Evolutionary conservation across 495 filamentous ascomycete species (phyloP).

Genomic region (Trichoderma erinaceum): DNA sequence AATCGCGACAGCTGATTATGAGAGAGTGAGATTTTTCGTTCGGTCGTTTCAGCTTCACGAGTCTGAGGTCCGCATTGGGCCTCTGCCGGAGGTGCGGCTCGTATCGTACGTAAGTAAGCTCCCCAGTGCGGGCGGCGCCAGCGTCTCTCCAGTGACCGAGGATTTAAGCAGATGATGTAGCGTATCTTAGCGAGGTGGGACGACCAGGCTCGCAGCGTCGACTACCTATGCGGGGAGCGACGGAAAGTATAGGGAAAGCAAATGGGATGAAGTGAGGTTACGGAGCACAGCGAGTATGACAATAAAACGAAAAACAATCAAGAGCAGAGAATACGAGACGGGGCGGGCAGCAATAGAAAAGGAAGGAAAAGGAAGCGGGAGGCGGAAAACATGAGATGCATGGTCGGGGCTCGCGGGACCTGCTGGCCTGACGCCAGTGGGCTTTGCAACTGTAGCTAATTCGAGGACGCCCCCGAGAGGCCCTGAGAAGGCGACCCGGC

Average conservation of each 20-base stretch:
- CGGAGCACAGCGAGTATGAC: not conserved
- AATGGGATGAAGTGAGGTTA: not conserved
- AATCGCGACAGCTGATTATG: not conserved
- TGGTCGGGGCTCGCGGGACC: not conserved
- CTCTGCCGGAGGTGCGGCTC: not conserved
- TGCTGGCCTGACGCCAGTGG: not conserved
- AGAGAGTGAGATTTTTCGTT: not conserved
- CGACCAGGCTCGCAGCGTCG: not conserved
- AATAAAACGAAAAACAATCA: not conserved
- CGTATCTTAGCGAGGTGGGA: slow-evolving; percentile 9
- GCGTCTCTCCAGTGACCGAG: slow-evolving; percentile 13
- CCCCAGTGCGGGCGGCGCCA: slow-evolving; percentile 7
- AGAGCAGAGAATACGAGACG: not conserved
- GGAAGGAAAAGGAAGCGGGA: not conserved
- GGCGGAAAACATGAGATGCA: not conserved
- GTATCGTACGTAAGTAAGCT: not conserved
- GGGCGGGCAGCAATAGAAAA: not conserved
- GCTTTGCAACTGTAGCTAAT: not conserved
- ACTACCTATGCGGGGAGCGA: not conserved
- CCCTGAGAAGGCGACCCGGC: not conserved
- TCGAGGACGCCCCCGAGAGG: not conserved
- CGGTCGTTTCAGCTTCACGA: not conserved
- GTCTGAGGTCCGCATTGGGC: slow-evolving; percentile 8
- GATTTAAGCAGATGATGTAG: slow-evolving; percentile 6
- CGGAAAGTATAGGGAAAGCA: not conserved